Conservation (phyloP, 2,329 filamentous ascomycete species). For the Purpureocillium takamizusanense region DNA sequence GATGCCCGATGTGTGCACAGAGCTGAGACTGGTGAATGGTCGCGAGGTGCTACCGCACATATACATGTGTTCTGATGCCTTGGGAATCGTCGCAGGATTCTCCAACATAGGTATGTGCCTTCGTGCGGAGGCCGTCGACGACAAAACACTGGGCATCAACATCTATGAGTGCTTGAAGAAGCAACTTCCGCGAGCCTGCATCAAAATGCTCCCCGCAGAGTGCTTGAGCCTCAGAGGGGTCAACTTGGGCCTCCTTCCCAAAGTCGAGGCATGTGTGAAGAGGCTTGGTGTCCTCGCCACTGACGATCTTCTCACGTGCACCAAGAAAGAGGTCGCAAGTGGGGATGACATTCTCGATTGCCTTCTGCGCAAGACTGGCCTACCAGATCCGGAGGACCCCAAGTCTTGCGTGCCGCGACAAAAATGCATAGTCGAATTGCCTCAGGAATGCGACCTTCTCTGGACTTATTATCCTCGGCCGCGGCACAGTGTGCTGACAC, state of each 20-base stretch:
- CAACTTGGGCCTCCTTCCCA: not conserved
- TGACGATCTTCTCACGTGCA: too few species aligned
- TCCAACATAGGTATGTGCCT: conserved; percentile 3
- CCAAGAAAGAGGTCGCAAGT: too few species aligned
- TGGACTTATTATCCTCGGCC: too few species aligned
- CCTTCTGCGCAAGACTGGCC: too few species aligned
- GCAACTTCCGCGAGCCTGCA: conserved; percentile 1
- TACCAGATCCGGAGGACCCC: too few species aligned
- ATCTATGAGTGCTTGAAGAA: conserved; percentile 5
- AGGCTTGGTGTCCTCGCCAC: conserved; percentile 3
- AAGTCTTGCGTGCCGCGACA: too few species aligned
- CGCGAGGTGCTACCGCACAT: conserved; percentile 1
- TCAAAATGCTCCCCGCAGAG: conserved; percentile 3
- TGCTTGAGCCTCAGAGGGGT: conserved; percentile 3
- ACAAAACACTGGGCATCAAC: not conserved
- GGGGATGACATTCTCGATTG: too few species aligned
- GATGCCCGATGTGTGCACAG: conserved; percentile 3
- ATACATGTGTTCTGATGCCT: conserved; percentile 1
- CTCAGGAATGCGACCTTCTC: too few species aligned
- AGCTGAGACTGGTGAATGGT: conserved; percentile 2
- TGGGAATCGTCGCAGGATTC: conserved; percentile 1
- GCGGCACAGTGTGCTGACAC: too few species aligned
- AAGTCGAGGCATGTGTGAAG: conserved; percentile 1
- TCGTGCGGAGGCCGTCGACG: not conserved
- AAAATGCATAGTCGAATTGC: too few species aligned